These are phyloP conservation scores for Aspergillus bridgeri DNA, from an alignment of 495 filamentous ascomycete genomes.

Conservation along the genomic window DNA sequence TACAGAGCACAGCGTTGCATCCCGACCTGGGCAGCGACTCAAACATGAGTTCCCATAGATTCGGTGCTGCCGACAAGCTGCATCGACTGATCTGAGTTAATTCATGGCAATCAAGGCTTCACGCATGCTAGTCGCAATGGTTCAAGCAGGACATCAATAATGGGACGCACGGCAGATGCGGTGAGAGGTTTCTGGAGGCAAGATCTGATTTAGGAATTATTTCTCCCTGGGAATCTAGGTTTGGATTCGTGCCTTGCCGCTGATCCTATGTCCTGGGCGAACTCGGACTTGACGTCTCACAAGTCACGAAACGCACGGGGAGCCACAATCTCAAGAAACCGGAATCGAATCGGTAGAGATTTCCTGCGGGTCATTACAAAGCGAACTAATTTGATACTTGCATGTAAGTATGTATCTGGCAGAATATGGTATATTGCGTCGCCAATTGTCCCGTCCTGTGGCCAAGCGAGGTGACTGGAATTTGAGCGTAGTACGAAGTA, in stretches of 20 bases:
- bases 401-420: not conserved
- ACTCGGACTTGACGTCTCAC: conserved; percentile 16
- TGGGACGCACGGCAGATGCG: conserved; percentile 11
- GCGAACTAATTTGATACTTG: not conserved
- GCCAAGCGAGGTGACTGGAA: not conserved
- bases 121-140: conserved; percentile 7
- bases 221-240: conserved; percentile 1
- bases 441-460: not conserved
- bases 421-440: not conserved
- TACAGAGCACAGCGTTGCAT: not conserved
- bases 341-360: not conserved
- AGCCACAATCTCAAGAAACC: not conserved
- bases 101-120: conserved; percentile 2
- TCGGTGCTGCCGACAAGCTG: not conserved
- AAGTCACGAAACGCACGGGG: conserved; percentile 3
- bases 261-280: conserved; percentile 1
- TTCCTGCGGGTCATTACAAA: not conserved
- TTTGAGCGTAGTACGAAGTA: not conserved
- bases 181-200: conserved; percentile 9
- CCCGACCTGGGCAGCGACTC: not conserved
- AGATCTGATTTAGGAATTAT: not conserved
- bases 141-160: conserved; percentile 9
- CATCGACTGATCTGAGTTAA: not conserved
- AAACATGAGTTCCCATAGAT: not conserved
- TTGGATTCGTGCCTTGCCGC: conserved; percentile 13